Percentiles rank a stretch among this genome's conserved stretches.
Evolutionary conservation across 495 filamentous ascomycete species (phyloP).

Genomic region (Penicillium canariense): DNA sequence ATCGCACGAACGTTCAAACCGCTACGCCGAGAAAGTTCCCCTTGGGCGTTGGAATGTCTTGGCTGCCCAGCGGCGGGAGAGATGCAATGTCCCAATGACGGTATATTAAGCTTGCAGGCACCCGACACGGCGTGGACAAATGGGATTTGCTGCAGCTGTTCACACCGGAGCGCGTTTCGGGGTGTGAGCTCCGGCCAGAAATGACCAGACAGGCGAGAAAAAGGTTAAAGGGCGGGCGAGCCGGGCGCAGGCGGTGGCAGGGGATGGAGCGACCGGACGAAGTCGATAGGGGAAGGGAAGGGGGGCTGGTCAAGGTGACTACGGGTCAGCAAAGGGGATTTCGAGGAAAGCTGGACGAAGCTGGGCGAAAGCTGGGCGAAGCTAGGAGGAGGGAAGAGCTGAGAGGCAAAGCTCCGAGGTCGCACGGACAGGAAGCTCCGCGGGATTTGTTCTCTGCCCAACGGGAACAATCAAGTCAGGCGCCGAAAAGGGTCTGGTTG

Average conservation of each 20-base stretch:
- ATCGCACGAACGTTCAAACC: conserved; percentile 29
- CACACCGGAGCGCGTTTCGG: neutral
- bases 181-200: neutral
- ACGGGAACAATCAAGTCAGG: conserved; percentile 5
- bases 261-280: neutral
- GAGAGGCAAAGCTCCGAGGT: conserved; percentile 19
- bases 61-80: conserved; percentile 22
- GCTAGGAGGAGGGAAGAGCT: conserved; percentile 8
- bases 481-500: neutral
- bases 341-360: neutral
- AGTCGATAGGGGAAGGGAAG: neutral
- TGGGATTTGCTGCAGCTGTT: neutral
- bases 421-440: conserved; percentile 16
- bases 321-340: neutral
- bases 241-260: neutral
- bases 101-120: conserved; percentile 23
- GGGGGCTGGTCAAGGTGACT: neutral
- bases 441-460: conserved; percentile 21
- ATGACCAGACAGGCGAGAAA: neutral
- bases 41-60: conserved; percentile 42
- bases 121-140: conserved; percentile 8
- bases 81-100: conserved; percentile 10
- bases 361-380: neutral
- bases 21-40: conserved; percentile 26
- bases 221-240: neutral